These are phyloP conservation scores for Chara braunii DNA, from an alignment of 139 green algal genomes.

Conservation along the genomic window DNA sequence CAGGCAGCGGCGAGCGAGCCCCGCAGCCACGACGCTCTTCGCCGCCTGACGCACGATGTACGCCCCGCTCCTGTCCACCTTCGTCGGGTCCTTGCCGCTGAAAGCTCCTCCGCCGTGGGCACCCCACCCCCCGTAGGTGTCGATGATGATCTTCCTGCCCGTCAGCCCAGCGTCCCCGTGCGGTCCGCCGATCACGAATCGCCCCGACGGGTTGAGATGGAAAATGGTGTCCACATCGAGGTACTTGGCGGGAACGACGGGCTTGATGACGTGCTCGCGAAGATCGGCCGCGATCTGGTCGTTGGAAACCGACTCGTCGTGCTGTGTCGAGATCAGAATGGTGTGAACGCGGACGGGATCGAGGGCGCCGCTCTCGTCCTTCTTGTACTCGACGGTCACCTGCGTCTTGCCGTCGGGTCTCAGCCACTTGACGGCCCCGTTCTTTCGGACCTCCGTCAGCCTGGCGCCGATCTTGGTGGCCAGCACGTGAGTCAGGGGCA, in stretches of 20 bases:
- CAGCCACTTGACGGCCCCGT: constrained; percentile 67
- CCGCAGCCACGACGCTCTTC: constrained; percentile 89
- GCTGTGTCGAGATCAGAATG: constrained; percentile 95
- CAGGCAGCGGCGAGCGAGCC: constrained; percentile 72
- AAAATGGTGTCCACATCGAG: constrained; percentile 99
- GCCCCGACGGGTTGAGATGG: constrained; percentile 96
- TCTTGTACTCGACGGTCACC: constrained; percentile 98
- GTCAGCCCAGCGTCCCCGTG: constrained; percentile 96
- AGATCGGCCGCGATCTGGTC: constrained; percentile 89
- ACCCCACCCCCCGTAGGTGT: constrained; percentile 98
- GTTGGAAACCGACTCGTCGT: constrained; percentile 81
- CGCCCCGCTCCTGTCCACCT: constrained; percentile 79
- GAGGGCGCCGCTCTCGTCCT: constrained; percentile 79
- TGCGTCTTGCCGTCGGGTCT: constrained; percentile 98
- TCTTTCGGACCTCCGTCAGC: constrained; percentile 52
- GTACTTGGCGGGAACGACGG: constrained; percentile 93
- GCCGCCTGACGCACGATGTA: constrained; percentile 96
- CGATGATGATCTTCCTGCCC: constrained; percentile 99
- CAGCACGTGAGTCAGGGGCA: constrained; percentile 97
- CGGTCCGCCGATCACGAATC: constrained; percentile 95
- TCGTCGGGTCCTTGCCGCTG: constrained; percentile 65
- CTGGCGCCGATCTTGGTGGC: constrained; percentile 86
- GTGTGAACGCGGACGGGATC: constrained; percentile 93
- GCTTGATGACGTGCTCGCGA: constrained; percentile 99
- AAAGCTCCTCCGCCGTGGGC: constrained; percentile 96